phyloP scores from a whole-genome alignment of 768 basidiomycete species.

The Daedaleopsis nitida region DNA sequence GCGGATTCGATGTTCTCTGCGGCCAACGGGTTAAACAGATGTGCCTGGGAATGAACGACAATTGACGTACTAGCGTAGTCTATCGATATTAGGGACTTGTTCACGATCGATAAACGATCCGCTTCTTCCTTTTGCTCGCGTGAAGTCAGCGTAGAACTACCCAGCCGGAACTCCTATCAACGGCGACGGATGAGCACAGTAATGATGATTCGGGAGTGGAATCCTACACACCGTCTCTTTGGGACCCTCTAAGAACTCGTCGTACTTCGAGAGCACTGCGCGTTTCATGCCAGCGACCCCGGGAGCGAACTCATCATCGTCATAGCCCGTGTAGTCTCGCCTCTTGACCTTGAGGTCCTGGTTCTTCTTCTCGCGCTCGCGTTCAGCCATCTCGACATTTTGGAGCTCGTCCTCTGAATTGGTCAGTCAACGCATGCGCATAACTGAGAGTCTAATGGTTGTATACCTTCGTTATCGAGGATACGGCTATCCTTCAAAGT shows the following conservation, averaged over 20 bases:
- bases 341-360: constrained; percentile 86
- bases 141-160: constrained; percentile 51
- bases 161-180: constrained; percentile 83
- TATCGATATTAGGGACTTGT: constrained; percentile 80
- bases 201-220: neutral
- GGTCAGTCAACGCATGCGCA: neutral
- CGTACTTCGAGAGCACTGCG: constrained; percentile 88
- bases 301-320: constrained; percentile 89
- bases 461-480: constrained; percentile 88
- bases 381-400: constrained; percentile 93
- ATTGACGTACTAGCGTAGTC: constrained; percentile 82
- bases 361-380: constrained; percentile 76
- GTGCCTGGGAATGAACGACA: neutral
- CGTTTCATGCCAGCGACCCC: constrained; percentile 80
- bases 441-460: neutral
- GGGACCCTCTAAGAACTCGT: constrained; percentile 81
- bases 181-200: constrained; percentile 11
- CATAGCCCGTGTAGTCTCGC: constrained; percentile 90
- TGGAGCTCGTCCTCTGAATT: constrained; percentile 92
- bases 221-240: constrained; percentile 58
- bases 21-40: neutral
- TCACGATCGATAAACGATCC: constrained; percentile 60
- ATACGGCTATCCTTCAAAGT: constrained; percentile 96
- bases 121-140: constrained; percentile 45
- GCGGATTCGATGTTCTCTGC: constrained; percentile 80